Evolutionary conservation across 2,329 filamentous ascomycete species (phyloP).

Genomic region (Colletotrichum orbiculare): DNA sequence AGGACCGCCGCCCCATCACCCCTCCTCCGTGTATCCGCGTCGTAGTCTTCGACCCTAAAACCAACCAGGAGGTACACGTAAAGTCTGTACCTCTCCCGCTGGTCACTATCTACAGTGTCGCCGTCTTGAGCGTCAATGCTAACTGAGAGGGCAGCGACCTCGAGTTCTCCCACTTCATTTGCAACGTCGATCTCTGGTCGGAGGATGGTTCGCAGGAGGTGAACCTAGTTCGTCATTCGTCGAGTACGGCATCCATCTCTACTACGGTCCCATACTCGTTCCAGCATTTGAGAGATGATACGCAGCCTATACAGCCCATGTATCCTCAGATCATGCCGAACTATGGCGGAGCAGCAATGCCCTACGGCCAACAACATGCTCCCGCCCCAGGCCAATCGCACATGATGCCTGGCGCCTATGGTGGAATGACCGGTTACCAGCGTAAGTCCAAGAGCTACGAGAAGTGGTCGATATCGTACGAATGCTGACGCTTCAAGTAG

Average conservation of each 20-base stretch:
- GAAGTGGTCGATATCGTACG: background rate
- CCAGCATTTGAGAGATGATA: conserved; percentile 49
- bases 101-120: background rate
- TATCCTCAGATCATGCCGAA: conserved; percentile 29
- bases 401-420: conserved; percentile 18
- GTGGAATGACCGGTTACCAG: conserved; percentile 18
- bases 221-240: conserved; percentile 72
- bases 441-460: conserved; percentile 10
- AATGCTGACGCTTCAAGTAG: conserved; percentile 10
- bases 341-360: conserved; percentile 22
- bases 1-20: conserved; percentile 96
- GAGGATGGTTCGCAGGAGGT: conserved; percentile 73
- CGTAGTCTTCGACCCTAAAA: conserved; percentile 78
- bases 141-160: conserved; percentile 65
- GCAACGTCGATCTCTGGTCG: conserved; percentile 76
- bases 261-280: conserved; percentile 85
- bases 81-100: conserved; percentile 68
- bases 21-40: conserved; percentile 92
- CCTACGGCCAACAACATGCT: conserved; percentile 28
- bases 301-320: conserved; percentile 38
- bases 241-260: conserved; percentile 80
- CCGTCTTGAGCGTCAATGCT: conserved; percentile 6
- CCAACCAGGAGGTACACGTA: conserved; percentile 84
- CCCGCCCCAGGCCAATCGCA: conserved; percentile 13
- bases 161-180: conserved; percentile 62